Conservation (phyloP, 306 rosid species). For the Calophaca sinica region DNA sequence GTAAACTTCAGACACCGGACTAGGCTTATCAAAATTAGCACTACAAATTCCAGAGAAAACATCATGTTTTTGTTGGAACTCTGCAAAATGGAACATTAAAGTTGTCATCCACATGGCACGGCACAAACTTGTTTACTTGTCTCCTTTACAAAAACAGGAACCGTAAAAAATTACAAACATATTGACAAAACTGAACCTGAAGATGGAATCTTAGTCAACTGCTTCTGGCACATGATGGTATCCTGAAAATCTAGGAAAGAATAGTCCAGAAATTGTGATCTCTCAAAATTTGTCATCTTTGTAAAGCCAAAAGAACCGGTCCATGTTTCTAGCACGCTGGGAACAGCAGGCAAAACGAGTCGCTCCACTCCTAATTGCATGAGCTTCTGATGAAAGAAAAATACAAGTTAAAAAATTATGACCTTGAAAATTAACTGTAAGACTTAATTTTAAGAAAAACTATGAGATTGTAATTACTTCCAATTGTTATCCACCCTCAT, state of each 20-base stretch:
- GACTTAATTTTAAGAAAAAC: not conserved
- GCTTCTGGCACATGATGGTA: slow-evolving; percentile 85
- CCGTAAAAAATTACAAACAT: slow-evolving; percentile 49
- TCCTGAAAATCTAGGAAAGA: slow-evolving; percentile 82
- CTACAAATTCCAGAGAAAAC: slow-evolving; percentile 34
- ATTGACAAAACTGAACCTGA: slow-evolving; percentile 38
- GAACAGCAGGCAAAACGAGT: slow-evolving; percentile 84
- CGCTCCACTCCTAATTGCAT: slow-evolving; percentile 78
- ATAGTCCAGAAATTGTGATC: slow-evolving; percentile 67
- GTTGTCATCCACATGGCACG: slow-evolving; percentile 10
- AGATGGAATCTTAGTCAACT: slow-evolving; percentile 57
- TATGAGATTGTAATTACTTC: not conserved
- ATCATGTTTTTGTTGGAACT: slow-evolving; percentile 41
- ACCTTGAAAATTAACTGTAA: not conserved
- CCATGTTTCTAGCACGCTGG: slow-evolving; percentile 81
- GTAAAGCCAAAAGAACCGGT: slow-evolving; percentile 75
- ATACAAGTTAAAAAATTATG: slow-evolving; percentile 21
- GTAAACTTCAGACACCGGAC: slow-evolving; percentile 58
- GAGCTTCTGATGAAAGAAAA: slow-evolving; percentile 63
- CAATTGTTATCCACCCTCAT: not conserved
- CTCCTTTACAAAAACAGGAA: slow-evolving; percentile 1
- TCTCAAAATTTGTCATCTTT: slow-evolving; percentile 67
- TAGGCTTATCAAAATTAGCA: slow-evolving; percentile 42
- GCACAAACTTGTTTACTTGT: slow-evolving; percentile 20
- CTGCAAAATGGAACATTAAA: slow-evolving; percentile 46